Conservation (phyloP, 2,329 filamentous ascomycete species). For the Stagonosporopsis rhizophila region DNA sequence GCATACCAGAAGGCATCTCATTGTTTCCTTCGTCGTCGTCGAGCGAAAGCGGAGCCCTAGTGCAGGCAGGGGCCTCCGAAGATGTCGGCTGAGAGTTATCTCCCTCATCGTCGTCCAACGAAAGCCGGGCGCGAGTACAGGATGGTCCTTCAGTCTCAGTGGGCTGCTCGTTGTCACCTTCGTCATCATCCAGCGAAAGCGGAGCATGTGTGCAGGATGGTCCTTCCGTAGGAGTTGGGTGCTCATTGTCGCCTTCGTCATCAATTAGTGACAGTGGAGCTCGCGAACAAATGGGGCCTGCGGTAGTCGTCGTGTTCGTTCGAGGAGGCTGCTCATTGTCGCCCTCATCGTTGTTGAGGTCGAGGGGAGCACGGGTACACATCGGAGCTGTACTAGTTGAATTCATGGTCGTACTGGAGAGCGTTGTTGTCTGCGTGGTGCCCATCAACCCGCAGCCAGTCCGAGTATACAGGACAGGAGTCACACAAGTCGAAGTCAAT, state of each 20-base stretch:
- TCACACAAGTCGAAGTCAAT: constrained; percentile 25
- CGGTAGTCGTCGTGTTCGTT: background rate
- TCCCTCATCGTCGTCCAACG: constrained; percentile 39
- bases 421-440: constrained; percentile 20
- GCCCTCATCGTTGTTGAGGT: constrained; percentile 40
- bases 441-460: constrained; percentile 25
- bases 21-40: constrained; percentile 40
- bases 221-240: background rate
- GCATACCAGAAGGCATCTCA: constrained; percentile 4
- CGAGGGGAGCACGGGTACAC: constrained; percentile 30
- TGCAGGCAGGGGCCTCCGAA: constrained; percentile 25
- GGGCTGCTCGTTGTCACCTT: constrained; percentile 32
- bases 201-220: constrained; percentile 31
- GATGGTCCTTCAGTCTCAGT: constrained; percentile 8
- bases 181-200: constrained; percentile 39
- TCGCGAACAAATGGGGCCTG: constrained; percentile 24
- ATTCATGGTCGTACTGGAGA: constrained; percentile 8
- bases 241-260: constrained; percentile 37
- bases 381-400: constrained; percentile 18
- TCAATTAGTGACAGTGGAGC: constrained; percentile 37
- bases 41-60: constrained; percentile 29
- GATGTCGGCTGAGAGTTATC: constrained; percentile 12
- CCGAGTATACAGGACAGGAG: constrained; percentile 20
- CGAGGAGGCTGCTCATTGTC: constrained; percentile 24
- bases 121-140: constrained; percentile 32